Percentiles rank a stretch among this genome's conserved stretches.
phyloP scores from a whole-genome alignment of 225 moss, liverwort and hornwort genomes.

The Sphagnum tenellum region DNA sequence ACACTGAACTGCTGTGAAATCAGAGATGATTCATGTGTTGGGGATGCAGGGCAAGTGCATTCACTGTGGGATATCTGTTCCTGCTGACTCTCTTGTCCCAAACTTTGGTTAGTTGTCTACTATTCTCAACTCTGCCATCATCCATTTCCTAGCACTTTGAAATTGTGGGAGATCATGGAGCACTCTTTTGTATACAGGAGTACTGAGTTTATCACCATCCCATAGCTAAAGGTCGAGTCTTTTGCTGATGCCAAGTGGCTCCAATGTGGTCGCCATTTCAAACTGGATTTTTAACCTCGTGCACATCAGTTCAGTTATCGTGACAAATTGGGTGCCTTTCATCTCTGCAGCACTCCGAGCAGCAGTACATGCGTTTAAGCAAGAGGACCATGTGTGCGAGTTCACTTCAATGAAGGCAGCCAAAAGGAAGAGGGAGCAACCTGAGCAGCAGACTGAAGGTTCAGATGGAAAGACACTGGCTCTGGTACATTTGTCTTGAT shows the following conservation, averaged over 20 bases:
- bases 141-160: not conserved
- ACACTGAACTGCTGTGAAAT: no score
- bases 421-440: constrained; percentile 34
- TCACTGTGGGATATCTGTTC: constrained; percentile 32
- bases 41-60: constrained; percentile 28
- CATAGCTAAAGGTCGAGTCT: no score
- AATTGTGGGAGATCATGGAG: no score
- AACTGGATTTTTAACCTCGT: no score
- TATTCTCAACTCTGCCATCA: not conserved
- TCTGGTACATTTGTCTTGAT: constrained; percentile 12
- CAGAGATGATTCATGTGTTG: no score
- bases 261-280: no score
- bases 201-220: no score
- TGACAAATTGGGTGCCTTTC: no score
- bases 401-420: constrained; percentile 15
- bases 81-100: constrained; percentile 29
- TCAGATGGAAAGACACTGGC: constrained; percentile 19
- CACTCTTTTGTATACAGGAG: no score
- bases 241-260: no score
- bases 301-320: no score
- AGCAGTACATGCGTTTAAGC: constrained; percentile 37
- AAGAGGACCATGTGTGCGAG: constrained; percentile 26
- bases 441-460: constrained; percentile 15
- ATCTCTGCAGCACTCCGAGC: constrained; percentile 32
- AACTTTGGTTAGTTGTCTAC: constrained; percentile 28